Evolutionary conservation across 2,329 filamentous ascomycete genomes (phyloP).

Genomic region (Colletotrichum shisoi): DNA sequence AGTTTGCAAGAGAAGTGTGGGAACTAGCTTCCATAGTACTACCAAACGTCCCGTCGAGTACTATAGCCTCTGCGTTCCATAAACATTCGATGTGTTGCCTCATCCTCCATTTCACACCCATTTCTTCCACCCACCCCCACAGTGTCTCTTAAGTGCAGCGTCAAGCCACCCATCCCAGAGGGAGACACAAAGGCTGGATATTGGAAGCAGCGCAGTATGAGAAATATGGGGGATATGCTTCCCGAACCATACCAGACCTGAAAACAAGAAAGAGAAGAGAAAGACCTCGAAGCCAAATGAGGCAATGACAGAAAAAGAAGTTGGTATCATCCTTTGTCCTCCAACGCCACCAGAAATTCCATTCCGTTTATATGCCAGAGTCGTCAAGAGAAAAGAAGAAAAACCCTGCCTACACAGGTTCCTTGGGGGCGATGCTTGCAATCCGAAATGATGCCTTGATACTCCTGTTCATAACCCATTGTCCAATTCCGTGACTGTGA

Average conservation of each 20-base stretch:
- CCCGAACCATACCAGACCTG: constrained; percentile 9
- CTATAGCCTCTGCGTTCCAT: constrained; percentile 14
- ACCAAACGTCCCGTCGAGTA: constrained; percentile 4
- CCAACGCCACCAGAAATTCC: constrained; percentile 37
- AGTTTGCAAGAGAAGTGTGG: constrained; percentile 1
- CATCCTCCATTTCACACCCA: background rate
- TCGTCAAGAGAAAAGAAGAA: constrained; percentile 11
- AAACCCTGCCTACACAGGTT: constrained; percentile 9
- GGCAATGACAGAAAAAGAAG: constrained; percentile 28
- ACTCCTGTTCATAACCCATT: constrained; percentile 30
- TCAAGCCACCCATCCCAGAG: constrained; percentile 25
- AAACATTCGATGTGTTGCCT: background rate
- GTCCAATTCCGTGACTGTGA: constrained; percentile 34
- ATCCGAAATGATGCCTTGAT: constrained; percentile 24
- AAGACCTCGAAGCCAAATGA: constrained; percentile 31
- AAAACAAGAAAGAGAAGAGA: constrained; percentile 11
- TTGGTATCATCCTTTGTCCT: constrained; percentile 37
- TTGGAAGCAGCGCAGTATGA: background rate
- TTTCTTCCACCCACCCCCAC: background rate
- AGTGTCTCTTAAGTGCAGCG: constrained; percentile 21
- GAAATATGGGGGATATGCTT: background rate
- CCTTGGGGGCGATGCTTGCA: constrained; percentile 2
- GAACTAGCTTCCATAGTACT: constrained; percentile 21
- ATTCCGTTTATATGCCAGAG: constrained; percentile 32
- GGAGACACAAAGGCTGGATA: background rate